Evolutionary conservation across 148 eudicot genomes (phyloP), one percentile per base, ranked within the genome.

Genomic region (Selenicereus undatus): DNA sequence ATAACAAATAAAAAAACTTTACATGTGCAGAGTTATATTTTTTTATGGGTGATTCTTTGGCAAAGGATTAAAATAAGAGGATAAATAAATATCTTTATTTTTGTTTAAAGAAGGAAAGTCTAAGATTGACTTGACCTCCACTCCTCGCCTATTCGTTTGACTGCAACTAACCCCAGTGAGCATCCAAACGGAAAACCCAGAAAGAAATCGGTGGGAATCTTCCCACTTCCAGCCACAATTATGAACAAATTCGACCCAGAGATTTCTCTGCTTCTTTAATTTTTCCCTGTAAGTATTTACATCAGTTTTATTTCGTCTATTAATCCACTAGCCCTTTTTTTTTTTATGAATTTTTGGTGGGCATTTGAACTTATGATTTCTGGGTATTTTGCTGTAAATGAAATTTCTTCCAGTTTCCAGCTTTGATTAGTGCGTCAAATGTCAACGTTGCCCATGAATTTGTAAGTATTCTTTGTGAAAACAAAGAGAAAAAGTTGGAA

Each of bases 201-300:
- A 58, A 27, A 0, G 43, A 39, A 39, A 26, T 24, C 71, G 17
- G 68, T n/a, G 29, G 29, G 68, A 64, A 64, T 62, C 45, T 48
- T n/a, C 52, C 14, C 13, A 12, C 52, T 48, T 39, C 45, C 74
- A 45, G 74, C 74, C 27, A 30, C 21, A 42, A 71, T 18, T 7
- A 64, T 64, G 68, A 64, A 64, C 68, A 20, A 36, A 5, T 62
- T 14, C 29, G 6, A 32, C 21, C 12, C 13, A 14, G 51, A 13
- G n/a, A 12, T 8, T 54, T 52, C 24, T 77, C 36, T 26, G 24
- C 13, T 66, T 30, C 51, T 65, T 66, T 39, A 39, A 39, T 39
- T 39, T 39, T 70, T 62, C 2, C 76, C 43, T 5, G 80, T 82
- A 76, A 82, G 80, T 52, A 26, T 0, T 51, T 24, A 9, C 6